A percentile compares a stretch with the other conserved stretches of the same genome.
Conservation (phyloP, 495 filamentous ascomycete genomes). For the Tetracladium marchalianum region DNA sequence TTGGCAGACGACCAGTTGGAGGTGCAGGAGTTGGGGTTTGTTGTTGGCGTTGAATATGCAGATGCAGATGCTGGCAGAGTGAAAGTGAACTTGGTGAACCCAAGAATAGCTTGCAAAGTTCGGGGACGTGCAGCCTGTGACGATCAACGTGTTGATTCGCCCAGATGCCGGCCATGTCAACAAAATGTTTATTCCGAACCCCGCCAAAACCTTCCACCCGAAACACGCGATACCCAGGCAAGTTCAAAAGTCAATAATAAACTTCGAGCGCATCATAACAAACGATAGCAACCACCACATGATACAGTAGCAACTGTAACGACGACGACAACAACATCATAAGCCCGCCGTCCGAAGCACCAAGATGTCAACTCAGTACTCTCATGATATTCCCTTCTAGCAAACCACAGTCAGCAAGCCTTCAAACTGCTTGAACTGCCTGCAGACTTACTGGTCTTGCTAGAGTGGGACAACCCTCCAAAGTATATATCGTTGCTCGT, state of each 20-base stretch:
- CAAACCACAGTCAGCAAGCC: slow-evolving; percentile 43
- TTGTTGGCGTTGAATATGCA: too few relatives aligned
- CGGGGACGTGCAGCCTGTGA: too few relatives aligned
- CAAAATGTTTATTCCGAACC: slow-evolving; percentile 2
- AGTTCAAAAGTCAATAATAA: too few relatives aligned
- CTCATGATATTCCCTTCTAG: slow-evolving; percentile 45
- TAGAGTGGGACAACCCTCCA: slow-evolving; percentile 50
- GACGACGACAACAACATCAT: too few relatives aligned
- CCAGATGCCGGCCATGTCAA: background rate
- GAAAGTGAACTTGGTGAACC: too few relatives aligned
- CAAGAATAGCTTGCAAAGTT: too few relatives aligned
- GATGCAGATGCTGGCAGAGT: too few relatives aligned
- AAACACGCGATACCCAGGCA: slow-evolving; percentile 2
- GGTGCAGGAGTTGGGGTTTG: too few relatives aligned
- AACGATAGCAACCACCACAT: background rate
- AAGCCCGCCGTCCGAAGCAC: too few relatives aligned
- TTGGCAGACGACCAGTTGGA: too few relatives aligned
- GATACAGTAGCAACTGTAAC: background rate
- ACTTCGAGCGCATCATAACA: too few relatives aligned
- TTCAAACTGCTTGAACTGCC: slow-evolving; percentile 72
- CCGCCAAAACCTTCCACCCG: slow-evolving; percentile 11
- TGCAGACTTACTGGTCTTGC: slow-evolving; percentile 55
- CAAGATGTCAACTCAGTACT: slow-evolving; percentile 49
- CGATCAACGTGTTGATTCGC: slow-evolving; percentile 15
- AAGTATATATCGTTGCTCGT: slow-evolving; percentile 30